These are phyloP conservation scores for Solanum phureja DNA, from an alignment of 257 asterid species.

Conservation along the genomic window DNA sequence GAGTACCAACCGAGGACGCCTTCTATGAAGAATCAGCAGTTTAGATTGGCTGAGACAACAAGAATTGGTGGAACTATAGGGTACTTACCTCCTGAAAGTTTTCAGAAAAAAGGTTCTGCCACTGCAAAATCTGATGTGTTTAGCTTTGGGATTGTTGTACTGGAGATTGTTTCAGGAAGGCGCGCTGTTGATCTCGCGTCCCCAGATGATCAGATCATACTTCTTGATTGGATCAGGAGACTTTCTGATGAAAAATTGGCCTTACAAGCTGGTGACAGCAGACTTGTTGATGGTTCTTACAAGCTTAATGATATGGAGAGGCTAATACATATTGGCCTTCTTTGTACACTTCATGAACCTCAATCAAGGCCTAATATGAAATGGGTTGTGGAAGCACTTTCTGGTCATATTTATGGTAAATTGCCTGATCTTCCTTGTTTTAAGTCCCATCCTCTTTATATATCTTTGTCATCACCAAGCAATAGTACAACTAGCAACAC, in stretches of 20 bases:
- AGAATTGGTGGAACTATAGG: constrained; percentile 89
- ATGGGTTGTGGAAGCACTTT: constrained; percentile 63
- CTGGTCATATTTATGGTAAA: constrained; percentile 42
- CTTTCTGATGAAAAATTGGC: constrained; percentile 64
- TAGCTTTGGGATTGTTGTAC: constrained; percentile 79
- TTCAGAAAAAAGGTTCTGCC: constrained; percentile 44
- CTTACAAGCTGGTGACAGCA: constrained; percentile 48
- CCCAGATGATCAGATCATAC: constrained; percentile 70
- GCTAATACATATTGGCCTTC: constrained; percentile 42
- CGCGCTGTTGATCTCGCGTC: constrained; percentile 70
- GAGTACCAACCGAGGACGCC: constrained; percentile 28
- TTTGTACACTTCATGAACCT: constrained; percentile 77
- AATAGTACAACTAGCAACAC: constrained; percentile 28
- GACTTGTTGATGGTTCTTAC: constrained; percentile 46
- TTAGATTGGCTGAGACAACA: constrained; percentile 55
- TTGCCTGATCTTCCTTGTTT: constrained; percentile 77
- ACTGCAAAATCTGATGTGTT: constrained; percentile 84
- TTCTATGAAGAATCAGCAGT: constrained; percentile 26
- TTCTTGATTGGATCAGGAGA: constrained; percentile 70
- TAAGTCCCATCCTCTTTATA: constrained; percentile 55
- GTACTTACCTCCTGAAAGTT: constrained; percentile 85
- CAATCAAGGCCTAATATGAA: constrained; percentile 81
- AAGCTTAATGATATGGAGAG: constrained; percentile 46
- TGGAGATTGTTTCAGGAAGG: constrained; percentile 71
- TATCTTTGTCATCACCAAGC: constrained; percentile 50